These are phyloP conservation scores for Penicillium paxilli DNA, from an alignment of 495 filamentous ascomycete genomes.

Conservation along the genomic window DNA sequence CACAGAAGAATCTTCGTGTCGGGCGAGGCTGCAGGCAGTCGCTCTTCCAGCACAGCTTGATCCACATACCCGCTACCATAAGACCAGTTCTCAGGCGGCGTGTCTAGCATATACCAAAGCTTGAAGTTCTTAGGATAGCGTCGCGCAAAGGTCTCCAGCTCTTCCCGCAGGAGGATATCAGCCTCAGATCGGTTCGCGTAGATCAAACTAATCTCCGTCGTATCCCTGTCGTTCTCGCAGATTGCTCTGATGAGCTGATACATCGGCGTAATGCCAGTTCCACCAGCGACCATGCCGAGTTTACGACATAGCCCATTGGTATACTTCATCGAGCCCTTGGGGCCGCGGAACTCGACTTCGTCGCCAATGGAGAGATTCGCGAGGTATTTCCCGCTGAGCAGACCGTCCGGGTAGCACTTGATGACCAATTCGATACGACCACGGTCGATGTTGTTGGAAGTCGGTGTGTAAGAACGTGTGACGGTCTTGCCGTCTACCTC, in stretches of 20 bases:
- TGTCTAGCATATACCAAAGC: conserved; percentile 47
- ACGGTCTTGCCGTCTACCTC: conserved; percentile 42
- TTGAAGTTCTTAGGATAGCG: conserved; percentile 42
- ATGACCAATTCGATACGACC: conserved; percentile 49
- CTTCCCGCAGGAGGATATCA: conserved; percentile 40
- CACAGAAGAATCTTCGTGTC: conserved; percentile 41
- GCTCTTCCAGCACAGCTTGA: conserved; percentile 18
- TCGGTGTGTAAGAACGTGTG: conserved; percentile 51
- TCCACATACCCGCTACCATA: conserved; percentile 32
- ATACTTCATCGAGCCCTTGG: conserved; percentile 50
- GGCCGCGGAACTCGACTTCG: conserved; percentile 46
- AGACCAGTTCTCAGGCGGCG: conserved; percentile 26
- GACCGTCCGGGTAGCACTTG: conserved; percentile 50
- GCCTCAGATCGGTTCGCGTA: conserved; percentile 45
- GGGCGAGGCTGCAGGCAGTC: conserved; percentile 20
- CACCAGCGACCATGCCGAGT: conserved; percentile 53
- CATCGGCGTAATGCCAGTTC: conserved; percentile 60
- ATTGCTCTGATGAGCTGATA: conserved; percentile 55
- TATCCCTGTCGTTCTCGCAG: conserved; percentile 48
- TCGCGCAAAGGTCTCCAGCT: conserved; percentile 49
- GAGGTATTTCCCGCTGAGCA: conserved; percentile 49
- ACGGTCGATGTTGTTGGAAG: conserved; percentile 50
- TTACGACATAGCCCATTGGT: conserved; percentile 30
- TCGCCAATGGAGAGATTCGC: conserved; percentile 41
- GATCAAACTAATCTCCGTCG: conserved; percentile 47